Evolutionary conservation across 257 asterid genomes (phyloP).

Genomic region (Agastache rugosa): DNA sequence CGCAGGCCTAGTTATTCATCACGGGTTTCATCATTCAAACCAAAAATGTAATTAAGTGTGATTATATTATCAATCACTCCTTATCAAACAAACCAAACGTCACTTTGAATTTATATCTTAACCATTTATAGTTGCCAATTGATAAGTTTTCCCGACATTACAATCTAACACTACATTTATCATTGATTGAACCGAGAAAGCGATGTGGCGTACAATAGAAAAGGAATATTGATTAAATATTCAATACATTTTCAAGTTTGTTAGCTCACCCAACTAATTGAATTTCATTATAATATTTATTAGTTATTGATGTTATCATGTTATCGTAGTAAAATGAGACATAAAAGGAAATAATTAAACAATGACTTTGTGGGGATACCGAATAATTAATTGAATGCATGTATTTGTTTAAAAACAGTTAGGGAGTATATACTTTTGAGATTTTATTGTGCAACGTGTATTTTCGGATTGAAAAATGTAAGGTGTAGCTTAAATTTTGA

Average conservation of each 20-base stretch:
- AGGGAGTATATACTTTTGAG: not conserved
- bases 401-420: not conserved
- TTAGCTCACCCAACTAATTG: constrained; percentile 39
- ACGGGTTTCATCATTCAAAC: too few relatives aligned
- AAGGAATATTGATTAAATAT: constrained; percentile 32
- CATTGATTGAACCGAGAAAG: constrained; percentile 28
- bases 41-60: too few relatives aligned
- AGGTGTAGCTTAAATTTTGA: too few relatives aligned
- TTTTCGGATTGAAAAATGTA: not conserved
- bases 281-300: constrained; percentile 10
- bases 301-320: not conserved
- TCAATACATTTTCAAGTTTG: constrained; percentile 4
- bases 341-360: constrained; percentile 15
- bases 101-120: not conserved
- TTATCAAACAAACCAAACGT: too few relatives aligned
- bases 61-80: too few relatives aligned
- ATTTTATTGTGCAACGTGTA: not conserved
- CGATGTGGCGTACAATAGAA: constrained; percentile 8
- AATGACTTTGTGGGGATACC: not conserved
- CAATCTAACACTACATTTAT: not conserved
- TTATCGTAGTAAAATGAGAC: not conserved
- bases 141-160: not conserved
- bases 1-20: too few relatives aligned
- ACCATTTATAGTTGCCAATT: not conserved
- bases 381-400: constrained; percentile 18